Evolutionary conservation across 352 stramenopile species (phyloP), one percentile per base, ranked within the genome.

Genomic region (Globisporangium lucens): DNA sequence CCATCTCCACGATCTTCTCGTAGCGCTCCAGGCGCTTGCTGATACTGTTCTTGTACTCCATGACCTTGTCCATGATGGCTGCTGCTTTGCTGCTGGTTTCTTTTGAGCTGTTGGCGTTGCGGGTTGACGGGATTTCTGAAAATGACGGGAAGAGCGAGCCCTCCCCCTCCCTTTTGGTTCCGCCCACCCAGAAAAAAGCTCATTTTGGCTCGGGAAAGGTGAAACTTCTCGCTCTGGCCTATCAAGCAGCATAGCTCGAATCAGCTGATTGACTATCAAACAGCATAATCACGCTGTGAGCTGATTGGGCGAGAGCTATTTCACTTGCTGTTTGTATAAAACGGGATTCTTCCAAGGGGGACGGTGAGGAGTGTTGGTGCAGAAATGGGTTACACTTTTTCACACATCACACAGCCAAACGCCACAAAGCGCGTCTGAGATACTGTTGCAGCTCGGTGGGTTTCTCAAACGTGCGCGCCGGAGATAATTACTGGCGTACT

Each of bases 11-110:
- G 69, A 95, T 77, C 79, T 93, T 89, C 7, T 91, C 82, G 70
- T 94, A 94, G 65, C 82, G 80, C 73, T 91, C 85, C 66, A 95
- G 76, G 72, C 87, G 85, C 74, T 78, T 74, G 63, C 73, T 82
- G 77, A 95, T 91, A 71, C 88, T 93, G 29, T 83, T 79, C 80
- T 92, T 92, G 81, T 95, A 95, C 71, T 93, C 80, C 58, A 88
- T 58, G 56, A 89, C 6, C 73, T 93, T 93, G 77, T 95, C 87
- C 87, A 95, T 95, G 33, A 22, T 65, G 52, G 29, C 33, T 63
- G 29, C 33, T 63, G 17, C 1, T 35, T 61, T 52, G 60, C 70
- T 66, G 47, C 36, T 60, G 59, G 66, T 55, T 66, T 87, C 76
- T 84, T 69, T 65, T 62, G 57, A 74, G 59, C 61, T 51, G 43